These are phyloP conservation scores for Lipomyces lipofer DNA, from an alignment of 805 yeast species.

Conservation along the genomic window DNA sequence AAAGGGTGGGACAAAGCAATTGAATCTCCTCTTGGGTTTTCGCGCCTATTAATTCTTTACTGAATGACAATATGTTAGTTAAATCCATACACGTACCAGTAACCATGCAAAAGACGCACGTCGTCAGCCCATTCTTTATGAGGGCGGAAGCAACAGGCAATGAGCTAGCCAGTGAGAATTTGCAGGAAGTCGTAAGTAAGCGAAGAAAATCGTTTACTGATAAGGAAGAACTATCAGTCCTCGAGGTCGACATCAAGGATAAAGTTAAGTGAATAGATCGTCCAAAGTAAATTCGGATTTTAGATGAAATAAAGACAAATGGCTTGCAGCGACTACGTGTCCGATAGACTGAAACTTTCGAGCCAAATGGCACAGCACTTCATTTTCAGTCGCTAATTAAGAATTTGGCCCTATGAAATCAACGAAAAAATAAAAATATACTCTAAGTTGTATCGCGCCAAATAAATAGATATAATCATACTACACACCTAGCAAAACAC, in stretches of 20 bases:
- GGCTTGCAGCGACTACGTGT: too few species aligned
- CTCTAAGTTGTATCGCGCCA: too few species aligned
- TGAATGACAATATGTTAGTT: neutral
- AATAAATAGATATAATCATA: too few species aligned
- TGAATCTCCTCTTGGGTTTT: conserved; percentile 11
- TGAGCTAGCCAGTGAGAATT: conserved; percentile 16
- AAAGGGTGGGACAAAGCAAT: conserved; percentile 7
- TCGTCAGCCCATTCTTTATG: conserved; percentile 11
- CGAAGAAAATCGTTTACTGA: conserved; percentile 23
- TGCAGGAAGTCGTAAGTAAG: conserved; percentile 19
- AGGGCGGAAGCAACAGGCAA: conserved; percentile 24
- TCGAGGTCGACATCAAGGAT: neutral
- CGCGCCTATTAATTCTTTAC: conserved; percentile 13
- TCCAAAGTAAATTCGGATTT: too few species aligned
- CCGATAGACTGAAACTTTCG: too few species aligned
- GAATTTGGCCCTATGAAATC: too few species aligned
- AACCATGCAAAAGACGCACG: conserved; percentile 5
- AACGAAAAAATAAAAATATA: too few species aligned
- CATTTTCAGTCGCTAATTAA: too few species aligned
- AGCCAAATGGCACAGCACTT: too few species aligned
- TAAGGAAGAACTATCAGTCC: neutral
- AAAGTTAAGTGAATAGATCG: neutral
- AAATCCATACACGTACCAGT: neutral
- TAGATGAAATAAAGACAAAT: too few species aligned
- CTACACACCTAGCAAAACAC: too few species aligned